These are phyloP conservation scores for Saturnispora galanensis DNA, from an alignment of 805 yeast species.

Conservation along the genomic window DNA sequence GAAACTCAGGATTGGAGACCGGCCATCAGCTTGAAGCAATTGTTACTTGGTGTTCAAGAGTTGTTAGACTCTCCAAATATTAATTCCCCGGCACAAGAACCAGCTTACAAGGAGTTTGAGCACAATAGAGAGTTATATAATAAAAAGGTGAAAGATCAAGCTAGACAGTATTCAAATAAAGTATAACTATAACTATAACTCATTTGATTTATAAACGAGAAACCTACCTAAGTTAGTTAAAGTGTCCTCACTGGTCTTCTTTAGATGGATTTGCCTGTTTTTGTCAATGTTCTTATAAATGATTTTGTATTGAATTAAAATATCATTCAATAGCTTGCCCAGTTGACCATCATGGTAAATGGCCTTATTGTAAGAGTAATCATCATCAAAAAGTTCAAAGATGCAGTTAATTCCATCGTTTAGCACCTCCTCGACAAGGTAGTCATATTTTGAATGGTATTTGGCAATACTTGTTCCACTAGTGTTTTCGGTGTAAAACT, in stretches of 20 bases:
- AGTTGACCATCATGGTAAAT: conserved; percentile 52
- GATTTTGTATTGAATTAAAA: conserved; percentile 40
- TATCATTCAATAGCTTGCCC: conserved; percentile 31
- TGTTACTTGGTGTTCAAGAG: conserved; percentile 87
- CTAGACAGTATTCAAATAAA: conserved; percentile 50
- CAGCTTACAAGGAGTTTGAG: conserved; percentile 83
- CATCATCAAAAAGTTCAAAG: conserved; percentile 77
- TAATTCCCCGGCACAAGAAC: conserved; percentile 94
- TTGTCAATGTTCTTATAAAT: conserved; percentile 58
- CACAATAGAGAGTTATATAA: conserved; percentile 63
- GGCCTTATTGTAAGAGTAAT: conserved; percentile 55
- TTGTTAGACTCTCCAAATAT: conserved; percentile 85
- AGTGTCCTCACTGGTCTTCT: conserved; percentile 58
- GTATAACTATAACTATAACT: conserved; percentile 19
- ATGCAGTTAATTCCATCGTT: conserved; percentile 55
- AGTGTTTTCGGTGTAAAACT: conserved; percentile 8
- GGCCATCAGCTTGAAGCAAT: conserved; percentile 83
- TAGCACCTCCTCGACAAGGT: conserved; percentile 23
- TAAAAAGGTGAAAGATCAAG: conserved; percentile 72
- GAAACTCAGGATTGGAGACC: conserved; percentile 99
- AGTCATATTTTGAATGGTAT: conserved; percentile 19
- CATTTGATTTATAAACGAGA: conserved; percentile 59
- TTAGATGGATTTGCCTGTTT: conserved; percentile 45
- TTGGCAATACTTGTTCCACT: conserved; percentile 10
- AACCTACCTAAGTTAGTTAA: conserved; percentile 61